Evolutionary conservation across 768 basidiomycete genomes (phyloP), one percentile per base, ranked within the genome.

Genomic region (Mycena galericulata): DNA sequence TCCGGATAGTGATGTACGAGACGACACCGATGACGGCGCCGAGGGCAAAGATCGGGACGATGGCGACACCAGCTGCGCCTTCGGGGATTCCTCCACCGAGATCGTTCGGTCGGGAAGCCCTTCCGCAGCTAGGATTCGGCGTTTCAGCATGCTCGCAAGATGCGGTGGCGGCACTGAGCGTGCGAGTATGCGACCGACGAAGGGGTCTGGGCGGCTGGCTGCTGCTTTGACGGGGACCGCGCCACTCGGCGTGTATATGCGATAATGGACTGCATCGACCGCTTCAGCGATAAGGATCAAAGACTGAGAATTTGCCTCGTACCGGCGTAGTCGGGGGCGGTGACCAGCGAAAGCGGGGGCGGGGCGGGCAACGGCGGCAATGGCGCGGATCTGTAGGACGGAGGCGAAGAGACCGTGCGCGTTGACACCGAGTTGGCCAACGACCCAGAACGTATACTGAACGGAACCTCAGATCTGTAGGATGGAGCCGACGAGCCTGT

Each of bases 121-220:
- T 40, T 61, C 59, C 34, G 59, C 47, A 50, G 46, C 34, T 50
- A 50, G 34, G 59, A 61, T 49, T 36, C 59, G 47, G 46, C 59
- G 59, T 47, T 49, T 61, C 34, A 61, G 59, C 47, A 50, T 40
- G 47, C 46, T 24, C 36, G 47, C 59, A 50, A 50, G 24, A 61
- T 61, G 47, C 24, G 47, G 59, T 30, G 59, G 59, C 34, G 47
- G 59, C 46, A 61, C 47, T 38, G 59, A 49, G 59, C 46, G 59
- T 40, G 46, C 59, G 59, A 49, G 59, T 49, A 61, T 61, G 59
- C 59, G 34, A 50, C 59, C 59, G 59, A 61, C 34, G 59, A 49
- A 61, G 45, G 59, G 59, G 47, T 61, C 47, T 38, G 46, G 46
- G 32, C 47, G 9, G 59, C 47, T 49, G 46, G 59, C 46, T 50